These are phyloP conservation scores for Trichoderma sp. DNA, from an alignment of 2,329 filamentous ascomycete genomes.

Conservation along the genomic window DNA sequence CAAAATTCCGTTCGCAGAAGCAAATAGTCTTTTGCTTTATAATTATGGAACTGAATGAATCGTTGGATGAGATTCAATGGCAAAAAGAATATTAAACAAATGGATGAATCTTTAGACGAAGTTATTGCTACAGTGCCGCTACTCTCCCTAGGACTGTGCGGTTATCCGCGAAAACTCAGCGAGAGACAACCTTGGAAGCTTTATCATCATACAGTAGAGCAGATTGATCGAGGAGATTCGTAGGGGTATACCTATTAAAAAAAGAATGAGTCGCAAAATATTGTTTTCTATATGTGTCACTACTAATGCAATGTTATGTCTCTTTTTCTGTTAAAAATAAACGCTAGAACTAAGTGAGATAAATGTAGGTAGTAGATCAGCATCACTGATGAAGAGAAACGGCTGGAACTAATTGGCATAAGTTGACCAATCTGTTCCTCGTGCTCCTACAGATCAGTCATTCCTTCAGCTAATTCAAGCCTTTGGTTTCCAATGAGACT, in stretches of 20 bases:
- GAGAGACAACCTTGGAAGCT: no score
- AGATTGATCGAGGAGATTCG: not conserved
- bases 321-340: not conserved
- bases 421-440: not conserved
- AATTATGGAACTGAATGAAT: not conserved
- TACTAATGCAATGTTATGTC: not conserved
- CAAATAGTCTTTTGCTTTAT: not conserved
- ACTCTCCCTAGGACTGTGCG: not conserved
- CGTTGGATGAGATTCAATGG: not conserved
- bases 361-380: not conserved
- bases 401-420: not conserved
- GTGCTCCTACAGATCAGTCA: not conserved
- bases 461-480: not conserved
- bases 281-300: not conserved
- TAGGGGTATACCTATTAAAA: not conserved
- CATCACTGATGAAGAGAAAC: not conserved
- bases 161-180: not conserved
- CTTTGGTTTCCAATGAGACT: not conserved
- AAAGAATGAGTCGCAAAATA: not conserved
- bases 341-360: not conserved
- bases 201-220: not conserved
- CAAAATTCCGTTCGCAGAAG: not conserved
- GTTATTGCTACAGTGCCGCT: not conserved
- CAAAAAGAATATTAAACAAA: not conserved
- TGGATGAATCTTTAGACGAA: not conserved